Conservation (phyloP, 1,139 yeast genomes). For the Debaryomycetaceae sp. region DNA sequence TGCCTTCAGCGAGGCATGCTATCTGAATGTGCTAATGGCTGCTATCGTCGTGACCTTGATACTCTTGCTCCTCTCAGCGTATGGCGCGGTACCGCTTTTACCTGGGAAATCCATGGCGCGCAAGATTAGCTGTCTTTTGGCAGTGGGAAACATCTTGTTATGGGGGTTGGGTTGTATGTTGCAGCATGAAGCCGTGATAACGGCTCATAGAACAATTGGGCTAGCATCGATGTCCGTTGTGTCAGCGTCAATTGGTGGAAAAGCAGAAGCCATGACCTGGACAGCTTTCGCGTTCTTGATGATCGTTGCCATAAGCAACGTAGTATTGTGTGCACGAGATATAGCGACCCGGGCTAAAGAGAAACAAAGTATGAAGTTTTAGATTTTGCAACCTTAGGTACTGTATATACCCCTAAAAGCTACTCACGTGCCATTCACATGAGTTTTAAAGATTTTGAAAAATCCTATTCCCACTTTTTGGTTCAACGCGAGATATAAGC, state of each 20-base stretch:
- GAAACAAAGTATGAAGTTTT: background rate
- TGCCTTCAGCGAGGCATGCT: constrained; percentile 44
- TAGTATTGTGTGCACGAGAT: constrained; percentile 7
- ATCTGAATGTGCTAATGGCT: constrained; percentile 53
- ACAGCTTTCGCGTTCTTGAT: constrained; percentile 48
- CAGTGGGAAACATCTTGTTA: constrained; percentile 39
- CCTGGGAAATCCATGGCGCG: constrained; percentile 40
- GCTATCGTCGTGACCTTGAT: constrained; percentile 43
- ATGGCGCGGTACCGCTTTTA: constrained; percentile 44
- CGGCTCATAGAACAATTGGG: constrained; percentile 42
- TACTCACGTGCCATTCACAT: constrained; percentile 9
- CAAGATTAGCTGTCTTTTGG: constrained; percentile 30
- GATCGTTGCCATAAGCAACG: constrained; percentile 18
- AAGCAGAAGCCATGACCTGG: constrained; percentile 66
- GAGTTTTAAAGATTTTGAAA: constrained; percentile 6
- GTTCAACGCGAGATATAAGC: constrained; percentile 5
- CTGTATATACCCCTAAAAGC: background rate
- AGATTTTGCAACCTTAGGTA: constrained; percentile 2
- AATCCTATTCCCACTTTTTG: constrained; percentile 16
- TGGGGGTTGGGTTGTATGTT: constrained; percentile 75
- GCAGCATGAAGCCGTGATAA: constrained; percentile 55
- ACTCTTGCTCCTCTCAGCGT: constrained; percentile 38
- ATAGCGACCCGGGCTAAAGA: constrained; percentile 1
- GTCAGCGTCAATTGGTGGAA: constrained; percentile 41
- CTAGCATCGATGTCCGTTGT: constrained; percentile 53